Evolutionary conservation across 116 monocot genomes (phyloP).

Genomic region (Cymodocea nodosa): DNA sequence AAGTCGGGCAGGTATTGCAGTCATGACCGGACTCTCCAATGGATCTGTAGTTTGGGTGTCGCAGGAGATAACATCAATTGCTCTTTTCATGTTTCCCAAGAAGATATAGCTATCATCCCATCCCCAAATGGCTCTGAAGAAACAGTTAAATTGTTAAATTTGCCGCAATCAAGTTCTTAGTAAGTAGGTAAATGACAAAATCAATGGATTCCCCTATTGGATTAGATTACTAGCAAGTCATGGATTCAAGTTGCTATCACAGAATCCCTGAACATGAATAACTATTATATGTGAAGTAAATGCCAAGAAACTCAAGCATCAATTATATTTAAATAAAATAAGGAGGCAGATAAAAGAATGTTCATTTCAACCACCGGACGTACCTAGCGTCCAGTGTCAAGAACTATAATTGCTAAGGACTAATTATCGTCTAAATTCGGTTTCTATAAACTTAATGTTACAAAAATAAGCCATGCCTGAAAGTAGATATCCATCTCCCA

Average conservation of each 20-base stretch:
- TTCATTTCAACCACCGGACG: too few species aligned
- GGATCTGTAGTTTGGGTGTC: slow-evolving; percentile 11
- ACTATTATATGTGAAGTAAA: background rate
- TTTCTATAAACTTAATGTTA: background rate
- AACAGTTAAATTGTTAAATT: background rate
- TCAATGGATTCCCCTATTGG: background rate
- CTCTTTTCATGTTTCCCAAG: slow-evolving; percentile 60
- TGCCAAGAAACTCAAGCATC: background rate
- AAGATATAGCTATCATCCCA: slow-evolving; percentile 70
- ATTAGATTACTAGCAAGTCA: background rate
- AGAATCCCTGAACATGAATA: background rate
- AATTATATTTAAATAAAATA: too few species aligned
- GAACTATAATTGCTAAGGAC: too few species aligned
- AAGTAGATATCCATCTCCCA: slow-evolving; percentile 51
- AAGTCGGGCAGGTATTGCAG: slow-evolving; percentile 58
- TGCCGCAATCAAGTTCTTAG: background rate
- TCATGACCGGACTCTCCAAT: slow-evolving; percentile 47
- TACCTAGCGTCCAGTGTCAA: too few species aligned
- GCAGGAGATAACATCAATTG: slow-evolving; percentile 54
- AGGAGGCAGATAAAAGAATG: too few species aligned
- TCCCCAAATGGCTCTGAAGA: slow-evolving; percentile 80
- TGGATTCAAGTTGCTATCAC: background rate
- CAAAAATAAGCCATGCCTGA: slow-evolving; percentile 37
- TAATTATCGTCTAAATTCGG: background rate
- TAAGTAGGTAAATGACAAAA: background rate